Evolutionary conservation across 2,329 filamentous ascomycete species (phyloP).

Genomic region (Westerdykella aurantiaca): DNA sequence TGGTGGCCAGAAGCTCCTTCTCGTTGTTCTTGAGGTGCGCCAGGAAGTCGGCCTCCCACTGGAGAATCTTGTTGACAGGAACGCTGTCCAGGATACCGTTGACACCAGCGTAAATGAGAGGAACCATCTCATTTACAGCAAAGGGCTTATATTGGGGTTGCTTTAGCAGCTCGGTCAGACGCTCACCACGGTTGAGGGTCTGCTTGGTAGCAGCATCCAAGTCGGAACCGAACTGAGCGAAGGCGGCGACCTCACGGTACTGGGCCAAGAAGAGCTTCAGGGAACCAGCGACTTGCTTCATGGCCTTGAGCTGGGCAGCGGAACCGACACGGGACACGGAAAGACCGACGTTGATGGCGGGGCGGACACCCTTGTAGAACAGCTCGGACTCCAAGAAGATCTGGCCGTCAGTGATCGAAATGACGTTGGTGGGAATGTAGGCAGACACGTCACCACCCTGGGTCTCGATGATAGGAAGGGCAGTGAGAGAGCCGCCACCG

Average conservation of each 20-base stretch:
- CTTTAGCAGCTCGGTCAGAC: slow-evolving; percentile 97
- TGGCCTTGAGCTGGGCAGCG: slow-evolving; percentile 98
- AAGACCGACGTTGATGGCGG: slow-evolving; percentile 99
- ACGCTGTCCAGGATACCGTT: slow-evolving; percentile 89
- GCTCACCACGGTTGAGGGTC: slow-evolving; percentile 96
- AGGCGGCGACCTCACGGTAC: slow-evolving; percentile 99
- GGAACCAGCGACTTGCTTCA: slow-evolving; percentile 99
- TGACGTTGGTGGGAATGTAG: slow-evolving; percentile 99
- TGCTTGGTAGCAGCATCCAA: slow-evolving; percentile 98
- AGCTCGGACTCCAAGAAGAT: slow-evolving; percentile 99
- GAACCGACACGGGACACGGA: slow-evolving; percentile 99
- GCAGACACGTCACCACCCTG: slow-evolving; percentile 99
- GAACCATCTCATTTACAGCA: slow-evolving; percentile 99
- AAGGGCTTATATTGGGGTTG: slow-evolving; percentile 99
- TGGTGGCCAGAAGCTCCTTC: slow-evolving; percentile 72
- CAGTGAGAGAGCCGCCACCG: slow-evolving; percentile 93
- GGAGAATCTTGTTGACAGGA: slow-evolving; percentile 83
- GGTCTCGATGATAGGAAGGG: slow-evolving; percentile 96
- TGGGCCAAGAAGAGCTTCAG: slow-evolving; percentile 99
- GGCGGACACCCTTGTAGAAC: slow-evolving; percentile 99
- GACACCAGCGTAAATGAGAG: slow-evolving; percentile 98
- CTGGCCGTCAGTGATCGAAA: slow-evolving; percentile 99
- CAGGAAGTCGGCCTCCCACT: slow-evolving; percentile 94
- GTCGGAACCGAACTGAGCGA: slow-evolving; percentile 99
- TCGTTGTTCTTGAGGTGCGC: slow-evolving; percentile 88